phyloP scores from a whole-genome alignment of 225 moss, liverwort and hornwort species.

The Lunularia cruciata region DNA sequence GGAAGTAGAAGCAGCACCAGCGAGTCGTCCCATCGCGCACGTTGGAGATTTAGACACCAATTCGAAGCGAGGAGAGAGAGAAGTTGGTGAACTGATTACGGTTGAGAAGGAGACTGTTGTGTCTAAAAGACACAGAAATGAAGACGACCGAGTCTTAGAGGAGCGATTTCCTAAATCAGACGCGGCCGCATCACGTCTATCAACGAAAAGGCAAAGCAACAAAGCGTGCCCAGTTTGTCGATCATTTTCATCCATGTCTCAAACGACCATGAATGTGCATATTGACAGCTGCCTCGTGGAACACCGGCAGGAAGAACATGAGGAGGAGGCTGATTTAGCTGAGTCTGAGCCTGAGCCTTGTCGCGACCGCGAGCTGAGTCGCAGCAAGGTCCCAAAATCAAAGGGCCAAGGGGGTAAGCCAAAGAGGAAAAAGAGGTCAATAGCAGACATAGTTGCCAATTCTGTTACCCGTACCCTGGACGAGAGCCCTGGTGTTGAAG shows the following conservation, averaged over 20 bases:
- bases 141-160: constrained; percentile 9
- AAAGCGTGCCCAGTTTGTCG: constrained; percentile 23
- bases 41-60: neutral
- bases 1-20: neutral
- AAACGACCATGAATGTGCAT: constrained; percentile 26
- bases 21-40: neutral
- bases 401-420: constrained; percentile 4
- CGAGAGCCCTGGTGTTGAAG: constrained; percentile 1
- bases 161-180: neutral
- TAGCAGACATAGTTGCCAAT: constrained; percentile 26
- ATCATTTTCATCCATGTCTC: constrained; percentile 20
- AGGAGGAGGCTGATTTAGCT: neutral
- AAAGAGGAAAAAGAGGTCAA: constrained; percentile 23
- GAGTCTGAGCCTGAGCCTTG: constrained; percentile 1
- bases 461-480: constrained; percentile 15
- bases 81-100: neutral
- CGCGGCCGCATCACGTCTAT: neutral
- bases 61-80: neutral
- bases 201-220: constrained; percentile 14
- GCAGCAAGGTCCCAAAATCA: neutral
- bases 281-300: constrained; percentile 24
- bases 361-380: neutral
- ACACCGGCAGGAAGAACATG: constrained; percentile 4
- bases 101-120: neutral
- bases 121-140: constrained; percentile 3